Evolutionary conservation across 2,329 filamentous ascomycete genomes (phyloP).

Genomic region (Hymenoscyphus infarciens): DNA sequence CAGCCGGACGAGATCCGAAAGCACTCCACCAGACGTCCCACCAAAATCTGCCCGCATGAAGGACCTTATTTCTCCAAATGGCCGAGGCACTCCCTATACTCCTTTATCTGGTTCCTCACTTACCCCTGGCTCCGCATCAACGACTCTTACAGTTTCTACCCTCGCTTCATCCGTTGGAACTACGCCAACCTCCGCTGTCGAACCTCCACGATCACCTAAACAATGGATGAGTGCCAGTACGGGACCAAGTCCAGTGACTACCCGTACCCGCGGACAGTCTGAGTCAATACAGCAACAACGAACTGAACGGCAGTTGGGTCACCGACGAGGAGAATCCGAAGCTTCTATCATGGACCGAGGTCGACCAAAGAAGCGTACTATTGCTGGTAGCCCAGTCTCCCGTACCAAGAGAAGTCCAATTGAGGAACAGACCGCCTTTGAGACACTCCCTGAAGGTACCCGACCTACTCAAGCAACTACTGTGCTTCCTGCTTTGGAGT

Average conservation of each 20-base stretch:
- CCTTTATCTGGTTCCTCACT: slow-evolving; percentile 39
- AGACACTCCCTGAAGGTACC: slow-evolving; percentile 57
- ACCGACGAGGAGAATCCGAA: slow-evolving; percentile 55
- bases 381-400: slow-evolving; percentile 38
- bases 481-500: slow-evolving; percentile 47
- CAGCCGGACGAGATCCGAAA: slow-evolving; percentile 46
- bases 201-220: slow-evolving; percentile 24
- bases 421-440: slow-evolving; percentile 55
- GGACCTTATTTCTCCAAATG: slow-evolving; percentile 45
- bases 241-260: slow-evolving; percentile 9
- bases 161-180: slow-evolving; percentile 24
- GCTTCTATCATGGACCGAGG: slow-evolving; percentile 59
- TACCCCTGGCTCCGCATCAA: slow-evolving; percentile 9
- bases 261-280: slow-evolving; percentile 27
- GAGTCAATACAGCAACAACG: slow-evolving; percentile 22
- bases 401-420: slow-evolving; percentile 29
- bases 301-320: slow-evolving; percentile 31
- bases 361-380: slow-evolving; percentile 51
- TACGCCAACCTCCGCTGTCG: slow-evolving; percentile 21
- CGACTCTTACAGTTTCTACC: slow-evolving; percentile 24
- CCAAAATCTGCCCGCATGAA: slow-evolving; percentile 40
- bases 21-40: slow-evolving; percentile 41
- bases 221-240: slow-evolving; percentile 20
- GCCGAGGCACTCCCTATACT: slow-evolving; percentile 41
- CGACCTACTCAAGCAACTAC: slow-evolving; percentile 49